phyloP scores from a whole-genome alignment of 768 basidiomycete species.

The Xerocomellus intermedius region DNA sequence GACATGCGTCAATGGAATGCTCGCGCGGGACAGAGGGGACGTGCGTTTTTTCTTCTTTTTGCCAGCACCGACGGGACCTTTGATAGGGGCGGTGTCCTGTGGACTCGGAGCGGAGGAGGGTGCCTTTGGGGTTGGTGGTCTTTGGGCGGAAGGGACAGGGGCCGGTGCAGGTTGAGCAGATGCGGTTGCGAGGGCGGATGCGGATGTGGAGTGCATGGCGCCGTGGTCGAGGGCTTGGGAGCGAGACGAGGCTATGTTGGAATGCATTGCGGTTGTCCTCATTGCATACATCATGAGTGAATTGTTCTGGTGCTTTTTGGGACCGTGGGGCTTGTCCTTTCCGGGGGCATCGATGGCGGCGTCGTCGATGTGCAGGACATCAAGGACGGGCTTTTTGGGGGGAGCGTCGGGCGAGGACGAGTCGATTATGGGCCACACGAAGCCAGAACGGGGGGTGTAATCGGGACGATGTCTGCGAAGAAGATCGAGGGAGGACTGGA shows the following conservation, averaged over 20 bases:
- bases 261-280: constrained; percentile 73
- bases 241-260: constrained; percentile 50
- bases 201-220: constrained; percentile 24
- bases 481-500: constrained; percentile 75
- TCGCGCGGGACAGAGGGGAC: constrained; percentile 18
- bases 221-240: constrained; percentile 32
- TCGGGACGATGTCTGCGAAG: constrained; percentile 74
- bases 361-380: constrained; percentile 28
- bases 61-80: constrained; percentile 48
- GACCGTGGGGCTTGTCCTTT: constrained; percentile 28
- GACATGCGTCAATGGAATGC: constrained; percentile 1
- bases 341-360: constrained; percentile 15
- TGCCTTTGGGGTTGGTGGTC: constrained; percentile 32
- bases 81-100: constrained; percentile 45
- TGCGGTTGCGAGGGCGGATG: constrained; percentile 24
- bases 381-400: constrained; percentile 39
- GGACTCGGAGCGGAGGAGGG: constrained; percentile 37
- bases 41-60: constrained; percentile 80
- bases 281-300: constrained; percentile 73
- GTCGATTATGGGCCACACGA: constrained; percentile 81
- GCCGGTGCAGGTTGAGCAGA: constrained; percentile 30
- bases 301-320: constrained; percentile 65
- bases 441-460: constrained; percentile 80
- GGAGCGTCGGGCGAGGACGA: constrained; percentile 42
- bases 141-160: constrained; percentile 35